Base-by-base conservation (phyloP, 371 early-diverging fungal species). In the Smittium mucronatum region DNA sequence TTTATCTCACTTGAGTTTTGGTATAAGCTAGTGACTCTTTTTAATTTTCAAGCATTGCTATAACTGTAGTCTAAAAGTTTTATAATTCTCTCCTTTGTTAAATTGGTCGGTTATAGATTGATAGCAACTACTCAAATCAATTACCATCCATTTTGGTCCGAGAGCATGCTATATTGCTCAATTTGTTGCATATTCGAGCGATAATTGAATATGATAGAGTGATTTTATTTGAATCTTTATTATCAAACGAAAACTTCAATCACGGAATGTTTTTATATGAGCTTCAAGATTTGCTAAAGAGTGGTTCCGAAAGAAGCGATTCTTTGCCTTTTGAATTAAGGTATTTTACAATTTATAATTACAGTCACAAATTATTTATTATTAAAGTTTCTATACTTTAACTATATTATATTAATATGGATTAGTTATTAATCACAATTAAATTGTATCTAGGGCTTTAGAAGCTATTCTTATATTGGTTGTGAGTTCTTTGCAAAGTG, bases 111-210 rank as follows among this genome's bases (percentile, higher is more conserved):
- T 5, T 47, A 47, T 47, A 89, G 71, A 88, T 91, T 58, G 92
- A 92, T 69, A 86, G 86, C 71, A 83, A 83, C 36, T 87, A 86
- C 66, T 78, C 86, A 63, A 88, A 91, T 72, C 90, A 91, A 73
- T 84, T 89, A 74, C 92, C 93, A 0, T 86, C 86, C 25, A 86
- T 94, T 30, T 81, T 94, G n/a, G 94, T 94, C 25, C 87, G 94
- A 25, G 81, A 87, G 0, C 84, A 89, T 64, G 91, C 91, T 0
- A 89, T 94, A 63, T 75, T 94, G 8, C 85, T 93, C 36, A 93
- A 92, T 71, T 76, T 94, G 57, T 82, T 86, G 21, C 87, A 91
- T 71, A 83, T 91, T 47, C 83, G 87, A 63, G 94, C 93, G 15
- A 72, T 94, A 35, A 84, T 94, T 61, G 89, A 89, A 69, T 87